phyloP scores from a whole-genome alignment of 352 stramenopile species.

The Pythium scleroteichum region DNA sequence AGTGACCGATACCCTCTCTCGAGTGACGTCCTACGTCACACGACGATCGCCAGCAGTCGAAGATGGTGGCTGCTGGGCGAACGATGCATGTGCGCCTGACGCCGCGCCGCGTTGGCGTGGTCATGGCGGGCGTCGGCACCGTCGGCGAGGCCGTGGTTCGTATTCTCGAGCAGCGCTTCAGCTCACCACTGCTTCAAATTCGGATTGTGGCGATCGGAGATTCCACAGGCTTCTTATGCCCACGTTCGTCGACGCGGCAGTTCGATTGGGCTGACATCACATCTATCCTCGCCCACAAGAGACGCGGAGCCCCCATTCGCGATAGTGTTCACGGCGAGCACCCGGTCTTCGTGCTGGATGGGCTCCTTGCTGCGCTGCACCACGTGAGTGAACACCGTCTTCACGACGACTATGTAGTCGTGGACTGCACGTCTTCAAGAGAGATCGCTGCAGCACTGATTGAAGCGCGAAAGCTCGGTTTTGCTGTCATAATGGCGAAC shows the following conservation, averaged over 20 bases:
- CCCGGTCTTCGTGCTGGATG: background rate
- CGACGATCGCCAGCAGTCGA: too few relatives aligned
- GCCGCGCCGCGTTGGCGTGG: constrained; percentile 21
- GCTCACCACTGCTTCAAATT: constrained; percentile 10
- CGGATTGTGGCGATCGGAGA: constrained; percentile 32
- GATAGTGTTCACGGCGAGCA: background rate
- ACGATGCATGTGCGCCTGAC: too few relatives aligned
- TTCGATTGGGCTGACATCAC: constrained; percentile 15
- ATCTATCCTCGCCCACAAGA: constrained; percentile 19
- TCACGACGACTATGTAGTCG: constrained; percentile 25
- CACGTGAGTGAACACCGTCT: constrained; percentile 9
- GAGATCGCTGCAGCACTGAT: constrained; percentile 25
- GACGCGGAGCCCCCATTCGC: background rate
- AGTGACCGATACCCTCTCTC: too few relatives aligned
- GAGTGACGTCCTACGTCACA: too few relatives aligned
- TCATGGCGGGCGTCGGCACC: constrained; percentile 30
- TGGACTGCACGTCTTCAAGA: constrained; percentile 34
- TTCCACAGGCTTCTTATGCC: constrained; percentile 26
- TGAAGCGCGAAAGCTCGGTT: constrained; percentile 23
- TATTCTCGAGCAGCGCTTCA: constrained; percentile 27
- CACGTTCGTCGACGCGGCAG: background rate
- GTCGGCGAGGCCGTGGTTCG: constrained; percentile 28
- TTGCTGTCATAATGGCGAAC: constrained; percentile 49
- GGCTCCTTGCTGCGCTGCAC: constrained; percentile 12
- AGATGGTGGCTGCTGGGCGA: too few relatives aligned